These are phyloP conservation scores for Vitis hybrid DNA, from an alignment of 177 flowering plant species.

Conservation along the genomic window DNA sequence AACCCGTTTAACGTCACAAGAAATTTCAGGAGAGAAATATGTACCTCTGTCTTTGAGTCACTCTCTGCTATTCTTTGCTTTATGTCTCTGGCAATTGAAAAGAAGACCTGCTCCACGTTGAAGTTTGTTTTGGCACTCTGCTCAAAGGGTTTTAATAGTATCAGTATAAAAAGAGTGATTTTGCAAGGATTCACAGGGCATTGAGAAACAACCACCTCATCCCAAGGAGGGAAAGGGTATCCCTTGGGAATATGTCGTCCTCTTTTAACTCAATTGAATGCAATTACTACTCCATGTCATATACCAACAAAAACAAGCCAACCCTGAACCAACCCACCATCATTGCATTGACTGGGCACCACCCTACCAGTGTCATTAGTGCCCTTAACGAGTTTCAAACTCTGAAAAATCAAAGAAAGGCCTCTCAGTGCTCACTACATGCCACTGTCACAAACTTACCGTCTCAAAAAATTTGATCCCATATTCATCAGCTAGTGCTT, in stretches of 20 bases:
- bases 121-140: constrained; percentile 74
- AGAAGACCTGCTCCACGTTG: constrained; percentile 64
- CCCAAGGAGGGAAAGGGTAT: background rate
- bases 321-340: too few relatives aligned
- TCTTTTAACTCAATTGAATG: too few relatives aligned
- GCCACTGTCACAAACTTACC: constrained; percentile 25
- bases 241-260: too few relatives aligned
- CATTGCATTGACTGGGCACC: too few relatives aligned
- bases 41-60: constrained; percentile 53
- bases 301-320: too few relatives aligned
- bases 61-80: constrained; percentile 58
- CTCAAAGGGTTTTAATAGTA: constrained; percentile 2
- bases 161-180: background rate
- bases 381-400: too few relatives aligned
- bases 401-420: background rate
- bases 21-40: background rate
- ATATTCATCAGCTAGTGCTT: constrained; percentile 63
- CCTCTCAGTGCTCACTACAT: background rate
- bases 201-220: background rate
- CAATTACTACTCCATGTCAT: too few relatives aligned
- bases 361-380: too few relatives aligned
- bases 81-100: constrained; percentile 60
- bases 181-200: too few relatives aligned
- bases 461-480: constrained; percentile 68
- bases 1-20: background rate